Base-by-base conservation (phyloP, 2,329 filamentous ascomycete genomes). In the Fusarium albosuccineum region DNA sequence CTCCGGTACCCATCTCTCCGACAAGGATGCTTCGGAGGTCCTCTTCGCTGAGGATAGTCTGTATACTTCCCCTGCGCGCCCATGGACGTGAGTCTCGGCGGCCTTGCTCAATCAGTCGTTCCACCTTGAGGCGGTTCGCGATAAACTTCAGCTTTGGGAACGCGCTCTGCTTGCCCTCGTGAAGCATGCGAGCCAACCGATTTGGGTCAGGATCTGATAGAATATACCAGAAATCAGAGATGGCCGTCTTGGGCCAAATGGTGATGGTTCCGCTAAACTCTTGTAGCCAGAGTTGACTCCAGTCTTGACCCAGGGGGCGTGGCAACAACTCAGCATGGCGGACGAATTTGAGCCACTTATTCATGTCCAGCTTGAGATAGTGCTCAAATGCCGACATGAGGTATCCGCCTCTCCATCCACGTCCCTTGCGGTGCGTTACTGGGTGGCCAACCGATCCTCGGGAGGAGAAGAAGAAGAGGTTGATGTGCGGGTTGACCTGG, bases 391-490 rank as follows among this genome's bases (percentile, higher is more conserved):
- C 95, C 7, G 91, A 95, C 66, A 96, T 95, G 13, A 99, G 85
- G 80, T 97, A 99, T 2, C 96, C 96, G 39, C 96, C 96, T 54
- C 96, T 91, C 96, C 96, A 99, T 57, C 96, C 96, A 46, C 94
- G 91, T 6, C 96, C 96, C 71, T 91, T 91, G 56, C 96, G 92
- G 78, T 99, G 96, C 0, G 94, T 97, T 16, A 98, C 96, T 9
- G 96, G 96, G 53, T 93, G 90, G 6, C 96, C 96, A 9, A 98
- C 95, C 0, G 92, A 91, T 11, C 96, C 96, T 33, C 96, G 88
- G 1, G 94, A 97, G 30, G 92, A 96, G 83, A 98, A 99, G 86
- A 99, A 98, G 85, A 99, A 99, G 29, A 98, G 89, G 74, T 97
- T 98, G 79, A 99, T 95, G 77, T 99, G 96, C 2, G 96, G 96